Base-by-base conservation (phyloP, 2,329 filamentous ascomycete genomes). In the Colletotrichum viniferum region DNA sequence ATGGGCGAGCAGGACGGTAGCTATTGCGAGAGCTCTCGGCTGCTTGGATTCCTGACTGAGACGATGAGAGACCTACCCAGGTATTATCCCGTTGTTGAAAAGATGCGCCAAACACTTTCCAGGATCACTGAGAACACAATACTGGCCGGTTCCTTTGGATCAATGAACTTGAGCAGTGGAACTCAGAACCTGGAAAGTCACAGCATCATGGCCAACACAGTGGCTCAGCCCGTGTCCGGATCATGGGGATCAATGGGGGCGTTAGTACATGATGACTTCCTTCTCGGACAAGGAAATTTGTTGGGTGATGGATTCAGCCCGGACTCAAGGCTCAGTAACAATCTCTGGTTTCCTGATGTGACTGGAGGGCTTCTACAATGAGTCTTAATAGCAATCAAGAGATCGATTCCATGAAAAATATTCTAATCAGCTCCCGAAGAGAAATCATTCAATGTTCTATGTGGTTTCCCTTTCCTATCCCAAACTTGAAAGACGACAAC, bases 371-470 rank as follows among this genome's bases (percentile, higher is more conserved):
- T 52, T 52, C 43, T 52, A 12, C 43, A 52, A 13, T 52, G n/a
- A 52, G 43, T 3, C 1, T 48, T 21, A 3, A 1, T 7, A 48
- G 10, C 5, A n/a, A 3, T 2, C 3, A 48, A 48, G 43, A 21
- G 6, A 13, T 48, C 1, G 10, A 48, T 52, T 52, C 0, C 10
- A 52, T 21, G 4, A 7, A 0, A 21, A 4, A 21, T 7, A 0
- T 7, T 21, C 9, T 5, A 48, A 52, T 7, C 43, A 21, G 12
- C 18, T 13, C n/a, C 10, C 10, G 0, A 52, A 52, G 6, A 52
- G n/a, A 52, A 21, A 9, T 21, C 1, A 12, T n/a, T 12, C 2
- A n/a, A 48, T 3, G 18, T 48, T 48, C 38, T n/a, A 48, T 48
- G 9, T n/a, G 3, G 43, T 1, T 52, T 3, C n/a, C 43, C 7